These are phyloP conservation scores for Macroventuria anomochaeta DNA, from an alignment of 2,329 filamentous ascomycete genomes.

Conservation along the genomic window DNA sequence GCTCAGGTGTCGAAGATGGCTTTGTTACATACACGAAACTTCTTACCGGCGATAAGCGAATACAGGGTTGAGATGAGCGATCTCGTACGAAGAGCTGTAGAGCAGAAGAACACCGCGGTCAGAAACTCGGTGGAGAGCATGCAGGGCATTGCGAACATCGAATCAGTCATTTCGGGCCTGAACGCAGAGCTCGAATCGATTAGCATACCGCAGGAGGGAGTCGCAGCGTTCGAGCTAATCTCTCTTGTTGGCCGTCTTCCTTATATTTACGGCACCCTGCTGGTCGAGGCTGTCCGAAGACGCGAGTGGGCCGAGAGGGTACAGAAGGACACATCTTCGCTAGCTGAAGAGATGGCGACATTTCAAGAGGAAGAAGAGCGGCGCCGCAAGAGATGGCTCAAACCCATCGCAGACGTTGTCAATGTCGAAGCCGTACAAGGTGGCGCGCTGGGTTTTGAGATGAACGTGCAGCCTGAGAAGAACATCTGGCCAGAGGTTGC, in stretches of 20 bases:
- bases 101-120: constrained; percentile 72
- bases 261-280: constrained; percentile 85
- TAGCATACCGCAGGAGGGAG: constrained; percentile 75
- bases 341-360: constrained; percentile 90
- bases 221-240: constrained; percentile 81
- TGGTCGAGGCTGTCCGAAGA: constrained; percentile 83
- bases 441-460: constrained; percentile 77
- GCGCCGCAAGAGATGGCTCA: constrained; percentile 87
- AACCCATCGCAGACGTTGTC: constrained; percentile 78
- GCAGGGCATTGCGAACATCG: constrained; percentile 81
- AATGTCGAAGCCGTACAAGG: constrained; percentile 70
- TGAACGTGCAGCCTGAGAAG: constrained; percentile 82
- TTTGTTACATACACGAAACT: constrained; percentile 67
- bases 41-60: constrained; percentile 65
- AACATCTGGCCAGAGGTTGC: constrained; percentile 79
- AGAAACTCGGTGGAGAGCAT: constrained; percentile 74
- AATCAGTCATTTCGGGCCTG: constrained; percentile 73
- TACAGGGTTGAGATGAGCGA: constrained; percentile 64
- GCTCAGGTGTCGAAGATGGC: constrained; percentile 69
- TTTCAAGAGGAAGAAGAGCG: constrained; percentile 94
- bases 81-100: constrained; percentile 58
- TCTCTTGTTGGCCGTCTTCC: constrained; percentile 83
- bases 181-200: constrained; percentile 75
- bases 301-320: constrained; percentile 92
- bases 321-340: constrained; percentile 80